A percentile compares a stretch with the other conserved stretches of the same genome.
Evolutionary conservation across 2,329 filamentous ascomycete species (phyloP).

Genomic region (Ophiostoma novo-ulmi): DNA sequence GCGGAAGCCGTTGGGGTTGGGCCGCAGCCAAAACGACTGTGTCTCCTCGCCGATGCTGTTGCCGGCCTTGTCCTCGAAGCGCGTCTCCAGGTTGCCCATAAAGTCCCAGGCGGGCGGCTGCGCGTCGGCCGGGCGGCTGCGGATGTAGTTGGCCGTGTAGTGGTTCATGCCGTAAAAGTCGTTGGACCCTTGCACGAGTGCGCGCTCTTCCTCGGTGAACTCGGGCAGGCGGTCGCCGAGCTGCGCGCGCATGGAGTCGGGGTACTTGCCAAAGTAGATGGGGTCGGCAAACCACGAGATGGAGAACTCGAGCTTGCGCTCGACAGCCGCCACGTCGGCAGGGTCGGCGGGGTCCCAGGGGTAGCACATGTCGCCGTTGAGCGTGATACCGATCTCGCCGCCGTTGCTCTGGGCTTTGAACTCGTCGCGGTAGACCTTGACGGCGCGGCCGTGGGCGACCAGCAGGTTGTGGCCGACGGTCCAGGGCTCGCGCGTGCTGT

Average conservation of each 20-base stretch:
- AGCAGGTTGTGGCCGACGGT: conserved; percentile 75
- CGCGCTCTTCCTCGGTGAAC: conserved; percentile 66
- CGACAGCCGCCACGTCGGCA: conserved; percentile 66
- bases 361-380: conserved; percentile 79
- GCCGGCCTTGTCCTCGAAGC: conserved; percentile 65
- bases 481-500: conserved; percentile 75
- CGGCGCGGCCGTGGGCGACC: conserved; percentile 71
- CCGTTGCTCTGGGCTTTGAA: conserved; percentile 63
- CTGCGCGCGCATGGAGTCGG: conserved; percentile 75
- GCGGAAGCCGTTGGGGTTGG: conserved; percentile 69
- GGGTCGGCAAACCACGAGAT: conserved; percentile 88
- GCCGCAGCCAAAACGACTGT: conserved; percentile 74
- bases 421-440: conserved; percentile 76
- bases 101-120: conserved; percentile 61
- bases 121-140: conserved; percentile 59
- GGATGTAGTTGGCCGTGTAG: conserved; percentile 85
- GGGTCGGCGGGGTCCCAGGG: conserved; percentile 77
- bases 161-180: conserved; percentile 96
- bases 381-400: conserved; percentile 79
- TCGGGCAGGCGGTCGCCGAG: conserved; percentile 70
- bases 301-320: conserved; percentile 79
- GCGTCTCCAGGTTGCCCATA: conserved; percentile 68
- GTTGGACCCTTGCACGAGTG: conserved; percentile 76
- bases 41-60: conserved; percentile 75
- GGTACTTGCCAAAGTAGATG: conserved; percentile 79